Percentiles rank a stretch among this genome's conserved stretches.
phyloP scores from a whole-genome alignment of 352 stramenopile genomes.

The Phytophthora sansomeana region DNA sequence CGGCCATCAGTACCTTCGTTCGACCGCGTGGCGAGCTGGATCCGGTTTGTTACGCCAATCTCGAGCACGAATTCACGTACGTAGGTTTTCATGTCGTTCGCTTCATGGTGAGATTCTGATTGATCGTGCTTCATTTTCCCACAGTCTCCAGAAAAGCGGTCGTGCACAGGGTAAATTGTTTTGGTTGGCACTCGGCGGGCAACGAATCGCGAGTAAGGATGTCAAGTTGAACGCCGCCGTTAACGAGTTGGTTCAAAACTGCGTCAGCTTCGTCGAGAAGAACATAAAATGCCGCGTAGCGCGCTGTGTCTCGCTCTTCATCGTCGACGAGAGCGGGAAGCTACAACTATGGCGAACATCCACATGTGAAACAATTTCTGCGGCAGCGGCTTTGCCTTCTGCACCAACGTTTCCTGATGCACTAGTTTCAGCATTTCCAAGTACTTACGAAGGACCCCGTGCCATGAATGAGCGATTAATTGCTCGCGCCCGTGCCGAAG shows the following conservation, averaged over 20 bases:
- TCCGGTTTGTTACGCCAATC: slow-evolving; percentile 69
- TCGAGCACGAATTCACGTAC: slow-evolving; percentile 83
- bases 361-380: slow-evolving; percentile 59
- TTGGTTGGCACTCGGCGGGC: slow-evolving; percentile 66
- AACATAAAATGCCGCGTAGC: slow-evolving; percentile 74
- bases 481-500: slow-evolving; percentile 61
- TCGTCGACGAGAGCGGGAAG: slow-evolving; percentile 60
- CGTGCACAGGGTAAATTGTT: slow-evolving; percentile 66
- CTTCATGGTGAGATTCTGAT: slow-evolving; percentile 49
- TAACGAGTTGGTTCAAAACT: slow-evolving; percentile 51
- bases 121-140: slow-evolving; percentile 1
- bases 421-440: slow-evolving; percentile 8
- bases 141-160: slow-evolving; percentile 71
- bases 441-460: slow-evolving; percentile 60
- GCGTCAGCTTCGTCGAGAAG: slow-evolving; percentile 65
- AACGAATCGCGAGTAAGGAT: slow-evolving; percentile 79
- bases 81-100: slow-evolving; percentile 3
- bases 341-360: slow-evolving; percentile 69
- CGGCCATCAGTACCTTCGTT: slow-evolving; percentile 66
- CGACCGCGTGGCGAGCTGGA: slow-evolving; percentile 73
- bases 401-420: slow-evolving; percentile 21
- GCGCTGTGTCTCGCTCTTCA: slow-evolving; percentile 59
- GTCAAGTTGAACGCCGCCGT: slow-evolving; percentile 59
- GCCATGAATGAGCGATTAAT: slow-evolving; percentile 72
- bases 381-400: slow-evolving; percentile 6